Conservation (phyloP, 2,329 filamentous ascomycete genomes). For the Talaromyces sp. region DNA sequence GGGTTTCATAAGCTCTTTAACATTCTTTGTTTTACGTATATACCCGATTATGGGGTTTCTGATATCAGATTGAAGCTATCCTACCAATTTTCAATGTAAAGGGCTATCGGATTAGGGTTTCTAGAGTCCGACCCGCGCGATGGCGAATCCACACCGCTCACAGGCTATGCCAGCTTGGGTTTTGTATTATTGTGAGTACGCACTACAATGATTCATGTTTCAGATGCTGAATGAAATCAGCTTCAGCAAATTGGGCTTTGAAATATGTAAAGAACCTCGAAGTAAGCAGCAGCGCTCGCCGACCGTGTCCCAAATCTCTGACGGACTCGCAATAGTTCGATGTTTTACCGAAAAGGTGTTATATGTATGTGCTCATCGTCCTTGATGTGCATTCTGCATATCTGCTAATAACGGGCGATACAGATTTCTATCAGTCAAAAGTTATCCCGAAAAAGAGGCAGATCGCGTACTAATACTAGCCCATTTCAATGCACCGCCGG, state of each 20-base stretch:
- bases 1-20: neutral
- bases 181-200: neutral
- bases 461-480: conserved; percentile 1
- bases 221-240: neutral
- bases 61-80: neutral
- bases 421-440: conserved; percentile 11
- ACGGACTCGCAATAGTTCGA: neutral
- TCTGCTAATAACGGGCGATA: neutral
- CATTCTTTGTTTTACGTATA: neutral
- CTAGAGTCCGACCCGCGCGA: neutral
- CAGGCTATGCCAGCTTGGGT: neutral
- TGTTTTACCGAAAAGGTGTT: conserved; percentile 11
- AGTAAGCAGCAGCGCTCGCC: neutral
- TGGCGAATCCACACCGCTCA: neutral
- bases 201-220: neutral
- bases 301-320: neutral
- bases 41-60: neutral
- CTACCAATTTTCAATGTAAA: neutral
- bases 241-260: neutral
- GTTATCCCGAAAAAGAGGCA: neutral
- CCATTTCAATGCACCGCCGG: conserved; percentile 14
- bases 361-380: conserved; percentile 4
- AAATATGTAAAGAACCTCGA: neutral
- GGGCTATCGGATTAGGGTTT: neutral
- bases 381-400: neutral